These are phyloP conservation scores for Pyrus betulifolia DNA, from an alignment of 306 rosid genomes.

Conservation along the genomic window DNA sequence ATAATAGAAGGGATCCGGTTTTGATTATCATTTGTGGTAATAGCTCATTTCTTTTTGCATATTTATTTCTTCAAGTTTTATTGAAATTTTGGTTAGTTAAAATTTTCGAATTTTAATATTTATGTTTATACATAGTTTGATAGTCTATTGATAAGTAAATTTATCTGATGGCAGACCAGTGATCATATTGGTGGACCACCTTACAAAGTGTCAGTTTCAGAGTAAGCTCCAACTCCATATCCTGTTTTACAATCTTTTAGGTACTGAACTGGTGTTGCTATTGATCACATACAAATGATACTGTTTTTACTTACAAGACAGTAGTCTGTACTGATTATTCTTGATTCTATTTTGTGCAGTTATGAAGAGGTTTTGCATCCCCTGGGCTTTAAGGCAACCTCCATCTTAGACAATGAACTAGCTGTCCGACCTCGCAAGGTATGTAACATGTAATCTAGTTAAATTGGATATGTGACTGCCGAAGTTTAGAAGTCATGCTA, in stretches of 20 bases:
- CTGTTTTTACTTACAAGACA: neutral
- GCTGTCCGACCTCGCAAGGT: constrained; percentile 36
- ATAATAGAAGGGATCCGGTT: neutral
- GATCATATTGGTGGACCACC: constrained; percentile 39
- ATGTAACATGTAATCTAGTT: neutral
- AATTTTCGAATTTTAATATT: neutral
- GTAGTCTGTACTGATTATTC: neutral
- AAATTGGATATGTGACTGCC: neutral
- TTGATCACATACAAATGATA: neutral
- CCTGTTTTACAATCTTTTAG: neutral
- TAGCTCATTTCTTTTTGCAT: neutral
- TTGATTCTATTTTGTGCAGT: constrained; percentile 14
- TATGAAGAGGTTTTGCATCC: constrained; percentile 35
- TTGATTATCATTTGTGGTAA: neutral
- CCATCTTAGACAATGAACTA: constrained; percentile 27
- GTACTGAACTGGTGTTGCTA: neutral
- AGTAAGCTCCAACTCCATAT: constrained; percentile 16
- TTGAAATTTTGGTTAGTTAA: neutral
- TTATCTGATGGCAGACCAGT: constrained; percentile 15
- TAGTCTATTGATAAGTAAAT: neutral
- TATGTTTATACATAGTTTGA: neutral
- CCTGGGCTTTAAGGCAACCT: constrained; percentile 28
- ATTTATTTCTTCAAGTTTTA: neutral
- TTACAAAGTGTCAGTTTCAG: constrained; percentile 33
- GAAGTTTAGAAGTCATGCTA: neutral